phyloP scores from a whole-genome alignment of 1,284 basidiomycete genomes.

The Fistulina hepatica region DNA sequence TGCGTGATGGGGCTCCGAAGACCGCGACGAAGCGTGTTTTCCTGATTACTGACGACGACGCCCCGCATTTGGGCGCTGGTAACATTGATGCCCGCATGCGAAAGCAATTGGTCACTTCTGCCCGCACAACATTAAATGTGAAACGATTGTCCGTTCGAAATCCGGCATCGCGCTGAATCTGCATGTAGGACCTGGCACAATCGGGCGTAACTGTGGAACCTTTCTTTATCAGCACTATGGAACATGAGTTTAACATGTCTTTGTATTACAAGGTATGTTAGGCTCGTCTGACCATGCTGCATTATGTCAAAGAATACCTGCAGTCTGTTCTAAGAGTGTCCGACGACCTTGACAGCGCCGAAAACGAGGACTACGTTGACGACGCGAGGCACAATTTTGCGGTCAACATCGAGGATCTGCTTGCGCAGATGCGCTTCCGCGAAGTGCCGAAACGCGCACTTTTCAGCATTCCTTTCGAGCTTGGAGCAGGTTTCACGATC shows the following conservation, averaged over 20 bases:
- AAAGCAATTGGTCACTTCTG: conserved; percentile 52
- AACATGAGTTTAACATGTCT: conserved; percentile 61
- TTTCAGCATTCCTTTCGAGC: conserved; percentile 74
- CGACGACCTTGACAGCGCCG: conserved; percentile 35
- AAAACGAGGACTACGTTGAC: conserved; percentile 37
- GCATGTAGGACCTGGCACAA: conserved; percentile 78
- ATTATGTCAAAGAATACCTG: conserved; percentile 4
- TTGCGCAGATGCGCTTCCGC: conserved; percentile 72
- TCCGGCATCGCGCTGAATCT: conserved; percentile 5
- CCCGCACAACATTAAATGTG: conserved; percentile 59
- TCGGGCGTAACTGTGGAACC: conserved; percentile 80
- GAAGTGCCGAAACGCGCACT: conserved; percentile 79
- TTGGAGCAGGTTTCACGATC: conserved; percentile 75
- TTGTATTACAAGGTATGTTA: conserved; percentile 76
- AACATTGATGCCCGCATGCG: no score
- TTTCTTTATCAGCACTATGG: conserved; percentile 76
- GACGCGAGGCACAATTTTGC: conserved; percentile 47
- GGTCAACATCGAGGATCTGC: conserved; percentile 70
- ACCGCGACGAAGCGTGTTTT: conserved; percentile 87
- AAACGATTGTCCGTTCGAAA: conserved; percentile 1
- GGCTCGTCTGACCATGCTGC: not conserved
- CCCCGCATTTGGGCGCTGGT: conserved; percentile 37
- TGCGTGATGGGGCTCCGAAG: conserved; percentile 82
- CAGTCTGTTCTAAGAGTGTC: conserved; percentile 48
- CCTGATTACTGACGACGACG: conserved; percentile 85